phyloP scores from a whole-genome alignment of 768 basidiomycete species.

The Tulasnella sp. region DNA sequence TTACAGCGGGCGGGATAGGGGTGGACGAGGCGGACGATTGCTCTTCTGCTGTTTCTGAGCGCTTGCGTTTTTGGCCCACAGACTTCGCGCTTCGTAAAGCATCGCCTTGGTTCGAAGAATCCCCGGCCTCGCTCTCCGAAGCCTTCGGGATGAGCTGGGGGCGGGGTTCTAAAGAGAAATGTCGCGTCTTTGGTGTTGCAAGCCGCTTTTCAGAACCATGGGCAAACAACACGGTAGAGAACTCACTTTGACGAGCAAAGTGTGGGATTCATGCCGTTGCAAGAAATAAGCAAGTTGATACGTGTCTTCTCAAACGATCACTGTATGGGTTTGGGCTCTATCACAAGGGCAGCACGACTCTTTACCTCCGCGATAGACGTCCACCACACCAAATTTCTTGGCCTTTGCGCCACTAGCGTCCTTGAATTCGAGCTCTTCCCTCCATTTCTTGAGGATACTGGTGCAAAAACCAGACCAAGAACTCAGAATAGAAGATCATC shows the following conservation, averaged over 20 bases:
- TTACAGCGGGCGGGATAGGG: neutral
- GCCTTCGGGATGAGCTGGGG: neutral
- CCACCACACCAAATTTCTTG: constrained; percentile 62
- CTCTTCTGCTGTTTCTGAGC: neutral
- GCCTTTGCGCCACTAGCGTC: constrained; percentile 37
- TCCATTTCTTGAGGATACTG: constrained; percentile 29
- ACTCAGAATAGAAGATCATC: neutral
- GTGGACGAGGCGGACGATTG: neutral
- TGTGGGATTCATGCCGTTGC: constrained; percentile 72
- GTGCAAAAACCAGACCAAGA: neutral
- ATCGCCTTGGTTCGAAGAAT: neutral
- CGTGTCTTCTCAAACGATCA: constrained; percentile 42
- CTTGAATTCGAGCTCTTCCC: constrained; percentile 45
- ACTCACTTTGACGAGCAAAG: constrained; percentile 71
- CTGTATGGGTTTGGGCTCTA: neutral
- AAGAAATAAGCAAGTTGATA: constrained; percentile 93
- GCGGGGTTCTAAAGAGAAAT: neutral
- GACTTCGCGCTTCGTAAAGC: neutral
- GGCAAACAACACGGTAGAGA: neutral
- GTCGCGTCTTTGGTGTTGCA: neutral
- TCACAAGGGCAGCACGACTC: neutral
- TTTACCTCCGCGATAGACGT: constrained; percentile 79
- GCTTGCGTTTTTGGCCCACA: neutral
- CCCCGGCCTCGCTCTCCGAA: neutral
- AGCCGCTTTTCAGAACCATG: neutral